phyloP scores from a whole-genome alignment of 2,329 filamentous ascomycete genomes.

The Cryphonectria carpinicola region DNA sequence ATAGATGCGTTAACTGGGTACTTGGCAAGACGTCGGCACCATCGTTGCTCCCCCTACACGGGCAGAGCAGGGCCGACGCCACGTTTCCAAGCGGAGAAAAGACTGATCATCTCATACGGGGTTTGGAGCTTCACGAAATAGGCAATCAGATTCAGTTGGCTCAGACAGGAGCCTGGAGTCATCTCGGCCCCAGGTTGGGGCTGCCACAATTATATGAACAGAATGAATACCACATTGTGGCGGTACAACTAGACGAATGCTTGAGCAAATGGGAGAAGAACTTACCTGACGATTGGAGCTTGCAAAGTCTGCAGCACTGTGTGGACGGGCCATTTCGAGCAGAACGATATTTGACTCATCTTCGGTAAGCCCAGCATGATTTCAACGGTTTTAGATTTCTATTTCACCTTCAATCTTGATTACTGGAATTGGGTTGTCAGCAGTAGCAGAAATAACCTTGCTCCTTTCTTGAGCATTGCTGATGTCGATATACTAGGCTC shows the following conservation, averaged over 20 bases:
- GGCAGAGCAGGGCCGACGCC: neutral
- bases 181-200: neutral
- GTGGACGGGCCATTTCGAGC: neutral
- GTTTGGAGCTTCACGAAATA: slow-evolving; percentile 45
- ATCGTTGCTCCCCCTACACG: slow-evolving; percentile 2
- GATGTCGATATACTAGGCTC: slow-evolving; percentile 2
- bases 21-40: neutral
- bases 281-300: neutral
- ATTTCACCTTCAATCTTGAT: neutral
- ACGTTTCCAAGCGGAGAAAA: neutral
- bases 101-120: neutral
- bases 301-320: neutral
- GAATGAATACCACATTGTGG: neutral
- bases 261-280: slow-evolving; percentile 6
- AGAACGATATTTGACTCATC: slow-evolving; percentile 4
- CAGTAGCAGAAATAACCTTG: neutral
- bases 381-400: neutral
- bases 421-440: neutral
- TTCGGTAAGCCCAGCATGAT: slow-evolving; percentile 11
- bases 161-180: slow-evolving; percentile 12
- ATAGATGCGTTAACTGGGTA: neutral
- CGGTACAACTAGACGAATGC: slow-evolving; percentile 12
- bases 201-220: neutral
- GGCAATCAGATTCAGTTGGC: slow-evolving; percentile 24
- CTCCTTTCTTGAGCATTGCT: neutral